Evolutionary conservation across 2,329 filamentous ascomycete species (phyloP), one percentile per base, ranked within the genome.

Genomic region (Ophiostoma tasmaniense): DNA sequence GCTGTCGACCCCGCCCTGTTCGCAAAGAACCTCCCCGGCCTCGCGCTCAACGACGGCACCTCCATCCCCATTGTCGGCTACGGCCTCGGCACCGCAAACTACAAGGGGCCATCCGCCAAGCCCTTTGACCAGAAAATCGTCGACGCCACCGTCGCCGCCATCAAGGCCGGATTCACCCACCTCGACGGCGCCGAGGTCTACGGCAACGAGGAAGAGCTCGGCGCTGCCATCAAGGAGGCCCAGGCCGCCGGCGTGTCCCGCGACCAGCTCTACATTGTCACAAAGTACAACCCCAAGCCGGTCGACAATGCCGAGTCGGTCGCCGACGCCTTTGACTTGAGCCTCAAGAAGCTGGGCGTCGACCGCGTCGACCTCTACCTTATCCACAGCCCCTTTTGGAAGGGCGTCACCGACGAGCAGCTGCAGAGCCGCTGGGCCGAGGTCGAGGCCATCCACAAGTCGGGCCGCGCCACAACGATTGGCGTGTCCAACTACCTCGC

Each of bases 401-500:
- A 83, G 69, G 77, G 80, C 2, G 77, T 76, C 5, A 76, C 78
- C 67, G 81, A 81, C 11, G 79, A 79, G 69, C 80, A 84, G 45
- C 77, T 93, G 76, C 90, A 87, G 76, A 72, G 77, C 62, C 80
- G 81, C 70, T 89, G 87, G 87, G 81, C 83, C 55, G 82, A 86
- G 68, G 76, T 89, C 73, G 87, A 90, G 75, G 85, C 85, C 37
- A 87, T 93, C 82, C 83, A 88, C 76, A 84, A 84, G 62, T 84
- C 85, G 1, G 89, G 89, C 71, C 85, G 85, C 71, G 87, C 86
- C 66, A 84, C 82, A 73, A 87, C 88, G 69, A 92, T 95, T 73
- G 91, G 91, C 67, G 88, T 95, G 17, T 91, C 89, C 74, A 95
- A 94, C 80, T 94, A 90, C 75, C 74, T 85, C 39, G 79, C 82